Evolutionary conservation across 345 rosid genomes (phyloP), one percentile per base, ranked within the genome.

Genomic region (Pistacia vera): DNA sequence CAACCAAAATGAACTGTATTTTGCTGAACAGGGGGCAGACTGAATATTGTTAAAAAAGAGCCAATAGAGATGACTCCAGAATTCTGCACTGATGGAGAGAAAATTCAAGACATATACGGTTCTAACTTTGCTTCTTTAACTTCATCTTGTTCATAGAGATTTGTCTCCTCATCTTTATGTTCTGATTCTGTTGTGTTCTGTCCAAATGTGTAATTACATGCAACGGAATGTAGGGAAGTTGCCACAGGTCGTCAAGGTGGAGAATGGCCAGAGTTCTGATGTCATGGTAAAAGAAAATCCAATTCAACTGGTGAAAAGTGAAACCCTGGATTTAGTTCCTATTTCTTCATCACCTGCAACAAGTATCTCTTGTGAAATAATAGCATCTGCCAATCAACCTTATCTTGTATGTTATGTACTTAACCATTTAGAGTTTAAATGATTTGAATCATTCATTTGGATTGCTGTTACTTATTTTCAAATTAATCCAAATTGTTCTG

Each of bases 391-490:
- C 41, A 16, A 22, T 59, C 68, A 56, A 66, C 38, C 76, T 46
- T 78, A 48, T 77, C 81, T 83, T 66, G 86, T 77, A 74, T 33
- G 79, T 58, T 30, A 33, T 51, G 25, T 63, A 12, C 52, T 18
- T 17, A 73, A 63, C 52, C 33, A n/a, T 52, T 10, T 8, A 33
- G 76, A 36, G 28, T 49, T n/a, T 10, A n/a, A 25, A 3, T 7
- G 16, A 16, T 74, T 52, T 54, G 41, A 38, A 38, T 38, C 33
- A 5, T 4, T 33, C 9, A 14, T 33, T 36, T 17, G 2, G 33
- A 16, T 33, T 9, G 2, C 49, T 69, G n/a, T 8, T 33, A 4
- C 10, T 2, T 16, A 69, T 33, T 41, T 66, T 16, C 46, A 20
- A 44, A 18, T 18, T 22, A 35, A 18, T 66, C 11, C 30, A 35